Evolutionary conservation across 768 basidiomycete genomes (phyloP).

Genomic region (Sporobolomyces phaffii): DNA sequence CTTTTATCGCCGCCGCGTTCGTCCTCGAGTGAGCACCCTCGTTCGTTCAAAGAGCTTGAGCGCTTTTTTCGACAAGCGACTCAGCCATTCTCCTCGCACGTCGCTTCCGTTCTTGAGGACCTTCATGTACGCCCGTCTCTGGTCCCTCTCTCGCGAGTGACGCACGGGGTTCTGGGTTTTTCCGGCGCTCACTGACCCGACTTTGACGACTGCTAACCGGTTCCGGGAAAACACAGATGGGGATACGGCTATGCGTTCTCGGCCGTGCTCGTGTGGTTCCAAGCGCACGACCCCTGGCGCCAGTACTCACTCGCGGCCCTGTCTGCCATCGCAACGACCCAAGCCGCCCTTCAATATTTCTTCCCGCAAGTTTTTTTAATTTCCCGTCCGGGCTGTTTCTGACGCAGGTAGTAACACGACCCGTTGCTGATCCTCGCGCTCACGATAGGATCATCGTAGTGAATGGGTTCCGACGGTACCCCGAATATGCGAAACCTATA

Average conservation of each 20-base stretch:
- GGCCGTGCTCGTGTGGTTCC: constrained; percentile 20
- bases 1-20: constrained; percentile 3
- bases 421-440: no score
- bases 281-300: constrained; percentile 23
- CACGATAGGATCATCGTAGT: constrained; percentile 6
- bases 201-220: no score
- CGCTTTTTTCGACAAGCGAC: neutral
- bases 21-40: constrained; percentile 7
- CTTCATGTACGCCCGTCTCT: neutral
- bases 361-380: neutral
- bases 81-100: neutral
- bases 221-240: no score
- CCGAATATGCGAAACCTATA: constrained; percentile 11
- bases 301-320: constrained; percentile 4
- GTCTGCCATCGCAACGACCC: neutral
- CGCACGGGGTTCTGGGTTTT: no score
- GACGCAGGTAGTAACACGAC: neutral
- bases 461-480: constrained; percentile 21
- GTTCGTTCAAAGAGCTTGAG: no score
- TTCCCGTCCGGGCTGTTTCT: no score
- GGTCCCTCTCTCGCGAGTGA: neutral
- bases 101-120: neutral
- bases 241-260: constrained; percentile 4
- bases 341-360: neutral
- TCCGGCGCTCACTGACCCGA: no score